Base-by-base conservation (phyloP, 139 green algal genomes). In the Picochlorum sp. region DNA sequence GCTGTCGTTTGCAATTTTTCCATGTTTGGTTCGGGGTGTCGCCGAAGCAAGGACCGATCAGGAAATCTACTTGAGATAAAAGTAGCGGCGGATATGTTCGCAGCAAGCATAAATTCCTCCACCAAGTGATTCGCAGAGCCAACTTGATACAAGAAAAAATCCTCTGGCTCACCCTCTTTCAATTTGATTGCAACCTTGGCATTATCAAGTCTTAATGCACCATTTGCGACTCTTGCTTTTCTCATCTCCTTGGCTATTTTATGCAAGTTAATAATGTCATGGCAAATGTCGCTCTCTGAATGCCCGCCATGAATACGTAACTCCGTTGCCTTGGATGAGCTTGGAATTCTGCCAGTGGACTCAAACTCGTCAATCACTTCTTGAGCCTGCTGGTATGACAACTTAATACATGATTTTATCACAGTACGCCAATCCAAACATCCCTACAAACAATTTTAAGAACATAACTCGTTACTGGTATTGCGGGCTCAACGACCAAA, bases 101-200 rank as follows among this genome's bases (percentile, higher is more conserved):
- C 91, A 54, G 95, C 83, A 77, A 98, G 81, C 92, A 98, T 98
- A 60, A 94, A 96, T 80, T 98, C 92, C 79, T 98, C 93, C 32
- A 98, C 86, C 55, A 98, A 71, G 37, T 86, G 68, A 74, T 98
- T 97, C 54, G 88, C 79, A 57, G 92, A 88, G 28, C 64, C 28
- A 54, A 66, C 61, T 47, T 70, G 34, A 38, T 73, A 73, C 32
- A 56, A 45, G 14, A 37, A 54, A 4, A 86, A 85, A 62, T 92
- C 85, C 57, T 84, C 86, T 2, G 85, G 68, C 7, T 73, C 79
- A 68, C 96, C 88, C 23, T 95, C 64, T 10, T 47, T 45, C 69
- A 95, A 96, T 28, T 23, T 69, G 4, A 98, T 76, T 63, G 85
- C 84, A 4, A 74, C 73, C 34, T 41, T 41, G 34, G 7, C 11